Conservation (phyloP, 225 moss, liverwort and hornwort species). For the Bryum argenteum region DNA sequence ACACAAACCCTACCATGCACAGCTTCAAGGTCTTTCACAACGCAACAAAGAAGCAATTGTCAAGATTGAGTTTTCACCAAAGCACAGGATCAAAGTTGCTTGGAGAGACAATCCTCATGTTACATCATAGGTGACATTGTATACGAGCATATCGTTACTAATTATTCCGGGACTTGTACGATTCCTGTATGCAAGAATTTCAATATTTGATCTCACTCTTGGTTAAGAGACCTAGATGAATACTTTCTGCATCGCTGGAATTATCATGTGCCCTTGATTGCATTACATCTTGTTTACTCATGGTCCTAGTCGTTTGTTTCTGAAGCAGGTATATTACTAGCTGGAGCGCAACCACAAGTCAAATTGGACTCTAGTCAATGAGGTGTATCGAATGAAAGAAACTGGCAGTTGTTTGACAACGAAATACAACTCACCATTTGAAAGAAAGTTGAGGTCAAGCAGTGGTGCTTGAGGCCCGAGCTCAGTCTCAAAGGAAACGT, state of each 20-base stretch:
- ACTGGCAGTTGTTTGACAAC: conserved; percentile 52
- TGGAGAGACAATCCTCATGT: too few relatives aligned
- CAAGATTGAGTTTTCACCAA: too few relatives aligned
- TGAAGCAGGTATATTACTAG: conserved; percentile 41
- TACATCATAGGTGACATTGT: too few relatives aligned
- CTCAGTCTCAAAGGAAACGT: conserved; percentile 44
- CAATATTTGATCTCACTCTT: too few relatives aligned
- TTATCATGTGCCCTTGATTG: too few relatives aligned
- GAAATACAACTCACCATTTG: conserved; percentile 42
- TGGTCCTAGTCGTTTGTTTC: conserved; percentile 13
- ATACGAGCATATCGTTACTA: too few relatives aligned
- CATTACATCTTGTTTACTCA: conserved; percentile 17
- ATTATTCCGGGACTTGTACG: conserved; percentile 8
- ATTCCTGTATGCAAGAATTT: not conserved
- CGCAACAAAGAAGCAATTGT: too few relatives aligned
- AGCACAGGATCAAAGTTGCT: too few relatives aligned
- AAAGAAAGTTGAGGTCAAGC: conserved; percentile 42
- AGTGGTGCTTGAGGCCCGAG: conserved; percentile 57
- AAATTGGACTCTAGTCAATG: conserved; percentile 19
- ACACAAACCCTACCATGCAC: too few relatives aligned
- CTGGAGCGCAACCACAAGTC: conserved; percentile 39
- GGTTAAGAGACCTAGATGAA: not conserved
- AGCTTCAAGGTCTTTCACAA: too few relatives aligned
- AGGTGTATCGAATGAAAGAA: conserved; percentile 27
- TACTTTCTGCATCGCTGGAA: conserved; percentile 4